Base-by-base conservation (phyloP, 345 rosid genomes). In the Eucalyptus erythrocorys region DNA sequence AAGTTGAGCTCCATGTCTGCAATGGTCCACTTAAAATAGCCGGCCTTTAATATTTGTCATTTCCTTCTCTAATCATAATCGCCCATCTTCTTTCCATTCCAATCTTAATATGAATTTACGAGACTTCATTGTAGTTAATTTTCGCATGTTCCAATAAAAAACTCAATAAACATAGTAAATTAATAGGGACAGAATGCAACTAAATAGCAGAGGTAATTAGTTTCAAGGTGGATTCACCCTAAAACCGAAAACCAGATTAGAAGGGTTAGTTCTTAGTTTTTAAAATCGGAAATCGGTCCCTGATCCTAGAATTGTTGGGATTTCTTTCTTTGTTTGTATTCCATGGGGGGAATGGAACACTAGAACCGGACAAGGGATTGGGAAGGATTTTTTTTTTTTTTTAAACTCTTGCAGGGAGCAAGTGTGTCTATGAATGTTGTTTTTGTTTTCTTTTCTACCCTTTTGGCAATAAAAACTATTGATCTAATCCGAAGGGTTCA, bases 241-340 rank as follows among this genome's bases (percentile, higher is more conserved):
- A 55, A 2, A 24, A 24, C 0, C 2, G 30, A 24, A 12, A 24
- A 55, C 5, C 3, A 2, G 1, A 55, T 0, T 0, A 55, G 0
- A 22, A 55, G 3, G 12, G 12, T 55, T 4, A 24, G 30, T 55
- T 55, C 30, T 27, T 1, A 24, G 0, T 22, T 55, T 22, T 22
- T 55, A 24, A 55, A 55, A 55, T 55, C 1, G 1, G 1, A 24
- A 55, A 55, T 26, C 3, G 61, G 61, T 13, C 61, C 10, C 30
- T 55, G 3, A 26, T 24, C 30, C 30, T 22, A 26, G 30, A 22
- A 55, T 9, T 55, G 61, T 24, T 55, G 61, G 27, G 30, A 55
- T 55, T 10, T 55, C 3, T 53, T 55, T 55, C 30, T 55, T 22
- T 55, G 30, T 55, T 55, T 55, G 30, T 24, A 4, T 55, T 24